Evolutionary conservation across 2,329 filamentous ascomycete species (phyloP), one percentile per base, ranked within the genome.

Genomic region (Neoscytalidium dimidiatum): DNA sequence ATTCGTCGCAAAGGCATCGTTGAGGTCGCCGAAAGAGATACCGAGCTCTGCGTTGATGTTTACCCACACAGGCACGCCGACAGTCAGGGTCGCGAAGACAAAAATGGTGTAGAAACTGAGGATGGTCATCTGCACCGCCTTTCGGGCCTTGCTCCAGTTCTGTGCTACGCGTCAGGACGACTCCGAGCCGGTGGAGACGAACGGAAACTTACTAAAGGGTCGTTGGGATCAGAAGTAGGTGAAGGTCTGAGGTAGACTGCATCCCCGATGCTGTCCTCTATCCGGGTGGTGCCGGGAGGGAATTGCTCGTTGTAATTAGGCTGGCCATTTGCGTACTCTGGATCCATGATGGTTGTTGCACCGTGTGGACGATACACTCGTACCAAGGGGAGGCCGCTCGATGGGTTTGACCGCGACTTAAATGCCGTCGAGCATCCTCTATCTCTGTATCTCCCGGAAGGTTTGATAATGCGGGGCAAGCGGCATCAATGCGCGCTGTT

Each of bases 131-230:
- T 83, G 82, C 62, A 78, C 49, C 4, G 69, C 64, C 63, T 83
- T 84, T 21, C 79, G 75, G 51, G 67, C 64, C 51, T 69, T 75
- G 17, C 75, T 74, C 82, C 82, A 84, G 68, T 84, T 83, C 74
- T 79, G 53, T 56, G 21, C 33, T 48, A 29, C 21, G 11, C 31
- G 21, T 29, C 4, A 65, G 38, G 23, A 21, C 67, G 26, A 56
- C 66, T 70, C 64, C 48, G 63, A 38, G 26, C 17, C 33, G 13
- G 26, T 14, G 14, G 13, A 5, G 14, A n/a, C 11, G 5, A 13
- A 23, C 6, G 17, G 23, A 21, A 19, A 35, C 64, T 49, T 64
- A 76, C 77, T 66, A 80, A 66, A 5, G 78, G 77, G 64, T 78
- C 73, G 60, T 78, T 80, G 11, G 77, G 77, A 65, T 79, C 72